Evolutionary conservation across 441 rosid genomes (phyloP).

Genomic region (Biscutella laevigata): DNA sequence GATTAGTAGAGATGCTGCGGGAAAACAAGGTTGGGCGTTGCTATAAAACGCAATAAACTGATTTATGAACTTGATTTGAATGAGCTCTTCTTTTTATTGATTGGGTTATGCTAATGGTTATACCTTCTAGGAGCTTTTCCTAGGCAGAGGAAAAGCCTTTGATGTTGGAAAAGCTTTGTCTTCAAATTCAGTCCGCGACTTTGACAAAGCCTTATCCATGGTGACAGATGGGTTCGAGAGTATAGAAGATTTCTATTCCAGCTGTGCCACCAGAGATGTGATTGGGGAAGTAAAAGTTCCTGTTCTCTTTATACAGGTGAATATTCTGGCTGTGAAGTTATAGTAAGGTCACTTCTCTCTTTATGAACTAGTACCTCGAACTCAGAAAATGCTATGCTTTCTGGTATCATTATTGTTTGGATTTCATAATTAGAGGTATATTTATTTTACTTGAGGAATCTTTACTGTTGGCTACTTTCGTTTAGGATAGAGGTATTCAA

Average conservation of each 20-base stretch:
- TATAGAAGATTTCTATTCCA: conserved; percentile 72
- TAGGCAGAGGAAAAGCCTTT: conserved; percentile 77
- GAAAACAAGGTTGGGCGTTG: conserved; percentile 67
- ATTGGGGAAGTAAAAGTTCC: conserved; percentile 86
- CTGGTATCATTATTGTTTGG: not conserved
- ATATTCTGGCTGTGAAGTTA: conserved; percentile 1
- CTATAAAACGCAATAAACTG: conserved; percentile 10
- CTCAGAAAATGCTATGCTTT: conserved; percentile 2
- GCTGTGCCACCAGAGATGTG: conserved; percentile 58
- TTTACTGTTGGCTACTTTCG: not conserved
- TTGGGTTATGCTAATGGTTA: conserved; percentile 24
- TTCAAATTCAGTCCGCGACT: conserved; percentile 81
- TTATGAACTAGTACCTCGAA: not conserved
- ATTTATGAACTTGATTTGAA: conserved; percentile 14
- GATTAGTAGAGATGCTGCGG: conserved; percentile 63
- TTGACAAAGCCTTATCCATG: conserved; percentile 89
- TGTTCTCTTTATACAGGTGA: conserved; percentile 86
- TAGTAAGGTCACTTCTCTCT: not conserved
- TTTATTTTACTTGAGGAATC: not conserved
- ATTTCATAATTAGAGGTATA: conserved; percentile 1
- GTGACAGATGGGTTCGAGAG: conserved; percentile 71
- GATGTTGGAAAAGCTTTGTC: conserved; percentile 76
- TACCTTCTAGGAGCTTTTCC: conserved; percentile 64
- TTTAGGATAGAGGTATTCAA: not conserved
- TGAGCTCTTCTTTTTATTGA: conserved; percentile 20